Evolutionary conservation across 2,329 filamentous ascomycete species (phyloP), one percentile per base, ranked within the genome.

Genomic region (Alternaria metachromatica): DNA sequence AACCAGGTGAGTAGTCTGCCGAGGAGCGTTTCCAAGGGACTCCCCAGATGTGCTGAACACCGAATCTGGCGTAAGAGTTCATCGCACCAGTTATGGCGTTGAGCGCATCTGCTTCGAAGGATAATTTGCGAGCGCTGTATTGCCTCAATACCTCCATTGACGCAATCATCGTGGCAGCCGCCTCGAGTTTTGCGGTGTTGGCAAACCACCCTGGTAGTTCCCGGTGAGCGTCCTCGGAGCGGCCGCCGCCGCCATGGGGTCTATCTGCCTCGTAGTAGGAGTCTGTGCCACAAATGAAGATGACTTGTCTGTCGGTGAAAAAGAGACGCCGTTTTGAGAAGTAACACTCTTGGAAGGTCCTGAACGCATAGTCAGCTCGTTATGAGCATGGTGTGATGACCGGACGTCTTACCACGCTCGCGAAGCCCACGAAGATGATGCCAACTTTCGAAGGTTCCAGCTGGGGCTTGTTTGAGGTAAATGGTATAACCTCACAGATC

Each of bases 31-130:
- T 41, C 37, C 37, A 41, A 41, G 37, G 37, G n/a, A 41, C 37
- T 41, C 37, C 37, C 37, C 37, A 41, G 37, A 41, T 41, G 37
- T 41, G 37, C 37, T 41, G 37, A 41, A 41, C 37, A 41, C 37
- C 37, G 37, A 11, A 2, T 41, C 9, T 41, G 37, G 37, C 37
- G 37, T 41, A 41, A 41, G 37, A 41, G 37, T 41, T 41, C 37
- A 41, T 10, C 37, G 37, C 37, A 41, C 37, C 37, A 41, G 3
- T 18, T 41, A 41, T 41, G 37, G 37, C 37, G 37, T 41, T 41
- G n/a, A 41, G 37, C 37, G 37, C 37, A 41, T 41, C 37, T 41
- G 37, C 37, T 4, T 41, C 37, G 37, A 41, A 41, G 37, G 37
- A 41, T 41, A 41, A 41, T 3, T 0, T 41, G n/a, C 37, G 37